A percentile compares a stretch with the other conserved stretches of the same genome.
Conservation (phyloP, 495 filamentous ascomycete genomes). For the Evernia prunastri region DNA sequence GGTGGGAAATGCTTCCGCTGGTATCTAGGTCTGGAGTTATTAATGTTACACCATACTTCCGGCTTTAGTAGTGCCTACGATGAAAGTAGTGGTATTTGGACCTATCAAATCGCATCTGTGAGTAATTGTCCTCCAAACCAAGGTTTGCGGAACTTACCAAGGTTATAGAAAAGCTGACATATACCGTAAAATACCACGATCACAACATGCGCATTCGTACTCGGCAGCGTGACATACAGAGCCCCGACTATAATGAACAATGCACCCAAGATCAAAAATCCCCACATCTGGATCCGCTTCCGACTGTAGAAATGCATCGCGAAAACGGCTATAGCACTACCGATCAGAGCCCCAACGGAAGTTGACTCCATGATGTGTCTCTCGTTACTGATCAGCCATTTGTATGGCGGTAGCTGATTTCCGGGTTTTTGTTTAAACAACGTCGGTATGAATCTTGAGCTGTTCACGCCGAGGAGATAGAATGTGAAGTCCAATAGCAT, state of each 20-base stretch:
- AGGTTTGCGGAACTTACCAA: constrained; percentile 36
- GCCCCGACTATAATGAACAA: constrained; percentile 46
- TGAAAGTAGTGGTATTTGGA: constrained; percentile 57
- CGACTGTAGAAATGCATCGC: constrained; percentile 43
- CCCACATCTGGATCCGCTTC: constrained; percentile 42
- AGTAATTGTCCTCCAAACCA: too few species aligned
- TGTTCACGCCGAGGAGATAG: constrained; percentile 50
- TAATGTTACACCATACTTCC: background rate
- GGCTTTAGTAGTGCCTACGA: constrained; percentile 29
- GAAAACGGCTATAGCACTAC: constrained; percentile 40
- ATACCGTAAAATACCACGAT: constrained; percentile 53
- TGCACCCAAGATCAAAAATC: constrained; percentile 41
- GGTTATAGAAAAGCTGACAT: constrained; percentile 58
- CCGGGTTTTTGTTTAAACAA: constrained; percentile 36
- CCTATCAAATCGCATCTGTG: too few species aligned
- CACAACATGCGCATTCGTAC: constrained; percentile 32
- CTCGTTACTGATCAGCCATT: constrained; percentile 25
- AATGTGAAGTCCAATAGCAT: constrained; percentile 51
- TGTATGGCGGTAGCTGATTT: constrained; percentile 23
- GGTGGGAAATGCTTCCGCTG: constrained; percentile 56
- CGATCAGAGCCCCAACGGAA: constrained; percentile 41
- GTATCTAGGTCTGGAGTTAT: constrained; percentile 31
- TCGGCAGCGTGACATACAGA: constrained; percentile 41
- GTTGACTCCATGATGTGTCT: constrained; percentile 36
- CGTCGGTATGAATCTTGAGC: constrained; percentile 25